Conservation (phyloP, 176 grass and related monocot species). For the Musa itinerans region DNA sequence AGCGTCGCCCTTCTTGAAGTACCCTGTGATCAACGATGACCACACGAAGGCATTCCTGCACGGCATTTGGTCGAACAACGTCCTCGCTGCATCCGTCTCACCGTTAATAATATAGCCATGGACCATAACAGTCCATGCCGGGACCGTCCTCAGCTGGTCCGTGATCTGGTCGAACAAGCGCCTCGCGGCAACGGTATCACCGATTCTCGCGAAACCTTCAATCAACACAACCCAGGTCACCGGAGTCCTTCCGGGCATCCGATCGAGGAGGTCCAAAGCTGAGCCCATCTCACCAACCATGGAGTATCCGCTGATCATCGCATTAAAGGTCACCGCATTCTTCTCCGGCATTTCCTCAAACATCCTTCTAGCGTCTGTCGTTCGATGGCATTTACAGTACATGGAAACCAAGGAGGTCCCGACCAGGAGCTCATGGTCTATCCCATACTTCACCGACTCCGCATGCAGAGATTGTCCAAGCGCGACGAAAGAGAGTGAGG, state of each 20-base stretch:
- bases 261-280: constrained; percentile 24
- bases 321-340: constrained; percentile 36
- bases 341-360: constrained; percentile 44
- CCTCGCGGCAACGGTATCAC: constrained; percentile 26
- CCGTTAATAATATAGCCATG: constrained; percentile 31
- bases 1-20: constrained; percentile 42
- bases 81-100: constrained; percentile 39
- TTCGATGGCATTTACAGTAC: constrained; percentile 37
- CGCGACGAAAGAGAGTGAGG: background rate
- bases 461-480: constrained; percentile 40
- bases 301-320: constrained; percentile 39
- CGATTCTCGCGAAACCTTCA: constrained; percentile 35
- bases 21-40: constrained; percentile 59
- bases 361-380: constrained; percentile 16
- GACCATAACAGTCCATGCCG: constrained; percentile 52
- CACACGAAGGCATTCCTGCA: constrained; percentile 44
- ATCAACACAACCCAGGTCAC: constrained; percentile 40
- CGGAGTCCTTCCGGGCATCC: constrained; percentile 17
- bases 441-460: constrained; percentile 29
- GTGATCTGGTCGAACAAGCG: constrained; percentile 32
- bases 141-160: constrained; percentile 26
- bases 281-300: constrained; percentile 27
- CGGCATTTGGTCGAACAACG: constrained; percentile 51
- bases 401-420: constrained; percentile 48
- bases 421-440: constrained; percentile 23